phyloP scores from a whole-genome alignment of 768 basidiomycete genomes.

The Chiua virens region DNA sequence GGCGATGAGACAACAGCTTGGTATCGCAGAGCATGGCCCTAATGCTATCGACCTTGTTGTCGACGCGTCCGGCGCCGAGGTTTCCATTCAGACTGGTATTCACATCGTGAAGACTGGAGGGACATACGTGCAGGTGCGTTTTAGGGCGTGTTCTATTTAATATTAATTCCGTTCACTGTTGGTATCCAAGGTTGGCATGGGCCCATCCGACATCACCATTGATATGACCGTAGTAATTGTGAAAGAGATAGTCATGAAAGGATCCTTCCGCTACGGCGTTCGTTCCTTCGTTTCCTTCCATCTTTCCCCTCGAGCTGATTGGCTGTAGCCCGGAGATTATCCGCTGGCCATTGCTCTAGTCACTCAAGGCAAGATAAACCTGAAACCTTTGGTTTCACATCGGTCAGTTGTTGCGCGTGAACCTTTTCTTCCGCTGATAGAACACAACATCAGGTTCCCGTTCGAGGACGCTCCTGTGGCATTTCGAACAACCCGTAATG shows the following conservation, averaged over 20 bases:
- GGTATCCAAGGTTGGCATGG: constrained; percentile 76
- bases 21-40: constrained; percentile 68
- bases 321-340: constrained; percentile 74
- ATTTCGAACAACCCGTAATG: constrained; percentile 76
- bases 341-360: constrained; percentile 82
- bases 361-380: constrained; percentile 76
- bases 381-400: constrained; percentile 89
- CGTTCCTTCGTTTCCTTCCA: constrained; percentile 20
- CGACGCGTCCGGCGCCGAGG: constrained; percentile 92
- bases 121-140: constrained; percentile 60
- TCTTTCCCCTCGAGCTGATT: background rate
- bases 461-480: constrained; percentile 80
- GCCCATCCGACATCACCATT: constrained; percentile 69
- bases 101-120: constrained; percentile 76
- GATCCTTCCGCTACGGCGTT: constrained; percentile 91
- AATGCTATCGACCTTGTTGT: constrained; percentile 81
- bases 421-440: background rate
- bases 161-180: background rate
- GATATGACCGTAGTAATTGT: constrained; percentile 67
- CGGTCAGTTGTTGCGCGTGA: constrained; percentile 43
- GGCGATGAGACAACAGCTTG: constrained; percentile 61
- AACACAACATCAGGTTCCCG: constrained; percentile 46
- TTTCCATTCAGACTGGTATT: constrained; percentile 85
- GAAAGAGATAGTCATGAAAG: constrained; percentile 82
- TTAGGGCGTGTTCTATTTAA: constrained; percentile 2